Evolutionary conservation across 2,329 filamentous ascomycete genomes (phyloP).

Genomic region (Venturiaceae sp.): DNA sequence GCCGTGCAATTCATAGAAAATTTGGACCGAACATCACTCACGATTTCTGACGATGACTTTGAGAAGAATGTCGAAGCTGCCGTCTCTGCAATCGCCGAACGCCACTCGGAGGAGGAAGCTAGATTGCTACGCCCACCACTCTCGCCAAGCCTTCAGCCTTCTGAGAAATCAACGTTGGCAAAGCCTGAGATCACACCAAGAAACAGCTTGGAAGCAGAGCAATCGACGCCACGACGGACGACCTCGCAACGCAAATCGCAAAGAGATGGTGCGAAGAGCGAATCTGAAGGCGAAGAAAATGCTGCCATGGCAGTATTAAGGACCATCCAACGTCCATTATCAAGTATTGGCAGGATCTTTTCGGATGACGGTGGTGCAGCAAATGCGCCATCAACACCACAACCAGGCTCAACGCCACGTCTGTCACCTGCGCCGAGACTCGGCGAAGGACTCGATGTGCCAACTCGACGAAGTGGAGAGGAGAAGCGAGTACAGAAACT

Average conservation of each 20-base stretch:
- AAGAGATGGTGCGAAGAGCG: slow-evolving; percentile 13
- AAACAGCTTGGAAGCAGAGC: slow-evolving; percentile 50
- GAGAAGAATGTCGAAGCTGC: slow-evolving; percentile 93
- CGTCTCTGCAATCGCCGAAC: slow-evolving; percentile 90
- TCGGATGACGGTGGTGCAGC: slow-evolving; percentile 51
- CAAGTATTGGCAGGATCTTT: slow-evolving; percentile 90
- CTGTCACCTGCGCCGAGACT: slow-evolving; percentile 12
- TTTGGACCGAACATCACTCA: slow-evolving; percentile 85
- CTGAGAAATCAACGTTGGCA: slow-evolving; percentile 39
- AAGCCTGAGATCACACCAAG: slow-evolving; percentile 49
- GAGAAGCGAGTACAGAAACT: slow-evolving; percentile 33
- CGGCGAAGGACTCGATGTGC: slow-evolving; percentile 3
- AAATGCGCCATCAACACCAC: slow-evolving; percentile 6
- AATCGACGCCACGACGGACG: slow-evolving; percentile 46
- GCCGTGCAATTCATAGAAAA: slow-evolving; percentile 96
- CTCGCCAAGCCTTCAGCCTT: slow-evolving; percentile 33
- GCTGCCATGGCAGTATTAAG: slow-evolving; percentile 75
- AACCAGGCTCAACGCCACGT: not conserved
- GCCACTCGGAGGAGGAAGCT: slow-evolving; percentile 54
- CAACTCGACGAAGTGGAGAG: slow-evolving; percentile 9
- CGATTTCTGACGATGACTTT: slow-evolving; percentile 90
- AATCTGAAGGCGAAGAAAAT: slow-evolving; percentile 45
- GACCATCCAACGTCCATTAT: slow-evolving; percentile 83
- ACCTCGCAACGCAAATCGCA: slow-evolving; percentile 45
- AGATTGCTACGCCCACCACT: slow-evolving; percentile 11